Evolutionary conservation across 1,139 yeast species (phyloP), one percentile per base, ranked within the genome.

Genomic region (Cylindricascospora bacillispora): DNA sequence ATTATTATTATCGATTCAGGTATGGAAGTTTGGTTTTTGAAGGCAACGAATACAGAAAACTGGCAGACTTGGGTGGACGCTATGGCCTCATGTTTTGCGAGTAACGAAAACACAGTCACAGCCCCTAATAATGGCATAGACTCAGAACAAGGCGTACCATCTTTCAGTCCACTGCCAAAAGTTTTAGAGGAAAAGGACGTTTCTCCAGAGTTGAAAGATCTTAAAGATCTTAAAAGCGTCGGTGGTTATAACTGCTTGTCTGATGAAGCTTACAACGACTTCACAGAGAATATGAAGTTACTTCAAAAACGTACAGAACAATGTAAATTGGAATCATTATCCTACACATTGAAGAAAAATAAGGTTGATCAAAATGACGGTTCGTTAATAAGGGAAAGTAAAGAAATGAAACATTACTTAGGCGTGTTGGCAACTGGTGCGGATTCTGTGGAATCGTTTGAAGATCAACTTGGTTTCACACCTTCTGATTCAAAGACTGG

Each of bases 1-100:
- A 80, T 80, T 44, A 73, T 89, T 28, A 76, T 79, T 31, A 68
- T 89, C 39, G 97, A 89, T 53, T 83, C 95, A 0, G 98, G 98
- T 2, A 77, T 89, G 75, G 98, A 89, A 52, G 74, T 82, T 11
- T 89, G 98, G 98, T 74, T 73, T 29, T 62, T 89, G 39, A 80
- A 79, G 44, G 82, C 95, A 0, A 58, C 67, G 26, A 72, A 67
- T 33, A 56, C 56, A 11, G 62, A 64, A 4, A 89, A 81, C 41
- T 89, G 85, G 64, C 67, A 70, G 26, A 65, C 72, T 6, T 89
- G 98, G 98, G 71, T 80, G 6, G 67, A 73, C 29, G 93, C 94
- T 0, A 67, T 85, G 19, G 52, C 50, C 32, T 36, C 40, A 6
- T 52, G 56, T 31, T 50, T 44, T 35, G 47, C 45, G 7, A 37